Base-by-base conservation (phyloP, 2,329 filamentous ascomycete genomes). In the Fusarium bulbicola region DNA sequence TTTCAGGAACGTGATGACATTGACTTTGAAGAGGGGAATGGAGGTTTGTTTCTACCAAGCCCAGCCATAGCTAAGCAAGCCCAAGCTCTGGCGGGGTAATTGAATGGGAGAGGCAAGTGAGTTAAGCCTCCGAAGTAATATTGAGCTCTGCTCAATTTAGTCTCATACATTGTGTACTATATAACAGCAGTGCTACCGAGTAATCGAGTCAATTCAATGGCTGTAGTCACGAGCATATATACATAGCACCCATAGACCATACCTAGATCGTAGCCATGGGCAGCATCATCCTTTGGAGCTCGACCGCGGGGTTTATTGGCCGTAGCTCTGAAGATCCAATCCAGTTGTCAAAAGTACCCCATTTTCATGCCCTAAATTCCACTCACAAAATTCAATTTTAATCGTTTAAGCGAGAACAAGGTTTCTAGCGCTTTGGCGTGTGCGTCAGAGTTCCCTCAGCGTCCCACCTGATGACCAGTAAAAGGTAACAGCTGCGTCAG, bases 11-110 rank as follows among this genome's bases (percentile, higher is more conserved):
- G 12, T 54, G 20, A 67, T 60, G 24, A 37, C 26, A 53, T 43
- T 20, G 46, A 30, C 37, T 34, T 16, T 43, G 30, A 24, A 32
- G 70, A 63, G 45, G 49, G 47, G 32, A 43, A 60, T 68, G 65
- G 58, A 58, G 52, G 61, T 58, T 72, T 45, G 61, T 58, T 72
- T 45, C 54, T 45, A 60, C 37, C 30, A 24, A 32, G 21, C 47
- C 47, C 47, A 50, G 53, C 61, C 61, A 13, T 54, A 74, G 61
- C 50, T 56, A 68, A 74, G 67, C 32, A 34, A 67, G 70, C 47
- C 68, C 63, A 74, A 74, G 71, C 71, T 74, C 71, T 74, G 68
- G 72, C 63, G 71, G 72, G 72, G 72, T 74, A 74, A 68, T 52
- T 54, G 52, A 57, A 63, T 37, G 65, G 11, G 13, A 43, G 26